A percentile compares a stretch with the other conserved stretches of the same genome.
These are phyloP conservation scores for Ormosia emarginata DNA, from an alignment of 306 rosid genomes.

Conservation along the genomic window DNA sequence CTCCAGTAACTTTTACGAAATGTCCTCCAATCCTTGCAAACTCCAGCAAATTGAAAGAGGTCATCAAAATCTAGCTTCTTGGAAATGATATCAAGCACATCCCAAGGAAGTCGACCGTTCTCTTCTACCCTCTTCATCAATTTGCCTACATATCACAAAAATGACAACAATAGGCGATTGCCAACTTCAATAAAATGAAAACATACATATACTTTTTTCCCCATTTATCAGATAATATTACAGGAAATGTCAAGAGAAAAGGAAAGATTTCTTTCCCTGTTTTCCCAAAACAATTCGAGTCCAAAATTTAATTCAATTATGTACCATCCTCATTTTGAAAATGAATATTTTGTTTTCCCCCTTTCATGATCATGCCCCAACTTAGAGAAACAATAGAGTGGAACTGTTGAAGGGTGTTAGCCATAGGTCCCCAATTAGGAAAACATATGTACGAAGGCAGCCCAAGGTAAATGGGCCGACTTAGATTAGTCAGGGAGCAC, in stretches of 20 bases:
- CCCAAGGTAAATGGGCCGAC: too few relatives aligned
- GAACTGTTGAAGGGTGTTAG: too few relatives aligned
- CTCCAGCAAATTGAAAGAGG: neutral
- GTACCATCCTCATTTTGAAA: neutral
- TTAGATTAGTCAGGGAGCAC: too few relatives aligned
- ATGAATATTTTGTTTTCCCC: neutral
- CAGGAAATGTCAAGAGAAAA: neutral
- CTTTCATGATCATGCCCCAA: neutral
- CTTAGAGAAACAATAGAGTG: too few relatives aligned
- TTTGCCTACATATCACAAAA: constrained; percentile 3
- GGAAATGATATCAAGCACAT: neutral
- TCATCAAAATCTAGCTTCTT: constrained; percentile 9
- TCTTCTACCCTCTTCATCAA: neutral
- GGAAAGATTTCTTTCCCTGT: neutral
- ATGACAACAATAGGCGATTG: neutral
- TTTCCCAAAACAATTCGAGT: neutral
- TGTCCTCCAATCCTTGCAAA: neutral
- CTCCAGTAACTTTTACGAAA: neutral
- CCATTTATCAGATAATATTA: neutral
- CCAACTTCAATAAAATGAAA: neutral
- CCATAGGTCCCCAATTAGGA: too few relatives aligned
- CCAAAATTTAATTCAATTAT: neutral
- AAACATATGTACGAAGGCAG: too few relatives aligned
- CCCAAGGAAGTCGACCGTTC: neutral
- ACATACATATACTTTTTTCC: neutral